These are phyloP conservation scores for Termitomyces eurrhizus DNA, from an alignment of 768 basidiomycete species.

Conservation along the genomic window DNA sequence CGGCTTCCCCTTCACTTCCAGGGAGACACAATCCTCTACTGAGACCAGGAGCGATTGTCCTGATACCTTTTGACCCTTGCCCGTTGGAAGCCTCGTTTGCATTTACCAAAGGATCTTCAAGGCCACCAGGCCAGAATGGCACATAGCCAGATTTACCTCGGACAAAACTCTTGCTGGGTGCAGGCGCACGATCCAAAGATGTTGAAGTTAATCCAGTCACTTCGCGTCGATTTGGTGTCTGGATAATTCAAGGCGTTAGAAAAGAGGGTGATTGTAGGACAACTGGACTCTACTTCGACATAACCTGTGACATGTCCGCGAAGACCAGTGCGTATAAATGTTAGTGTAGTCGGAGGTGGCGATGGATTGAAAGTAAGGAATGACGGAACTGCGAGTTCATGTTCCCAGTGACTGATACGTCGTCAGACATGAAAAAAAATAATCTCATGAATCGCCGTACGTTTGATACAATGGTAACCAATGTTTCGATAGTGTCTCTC, in stretches of 20 bases:
- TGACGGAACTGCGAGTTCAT: constrained; percentile 54
- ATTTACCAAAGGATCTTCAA: constrained; percentile 58
- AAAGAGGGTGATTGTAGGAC: background rate
- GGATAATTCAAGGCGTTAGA: constrained; percentile 2
- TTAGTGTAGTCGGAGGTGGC: constrained; percentile 68
- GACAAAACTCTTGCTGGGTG: constrained; percentile 76
- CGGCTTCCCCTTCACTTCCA: constrained; percentile 44
- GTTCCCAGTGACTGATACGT: constrained; percentile 65
- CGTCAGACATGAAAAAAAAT: constrained; percentile 12
- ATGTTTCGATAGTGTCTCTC: constrained; percentile 57
- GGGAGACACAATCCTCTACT: constrained; percentile 72
- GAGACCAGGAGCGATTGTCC: constrained; percentile 80
- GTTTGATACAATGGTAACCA: constrained; percentile 83
- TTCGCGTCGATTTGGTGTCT: constrained; percentile 56
- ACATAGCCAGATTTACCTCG: constrained; percentile 91
- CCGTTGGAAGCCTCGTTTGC: constrained; percentile 25
- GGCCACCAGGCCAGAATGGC: constrained; percentile 92
- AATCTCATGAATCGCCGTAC: constrained; percentile 42
- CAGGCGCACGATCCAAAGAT: constrained; percentile 81
- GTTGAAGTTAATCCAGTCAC: constrained; percentile 79
- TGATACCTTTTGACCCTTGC: constrained; percentile 42
- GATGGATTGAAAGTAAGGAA: constrained; percentile 65
- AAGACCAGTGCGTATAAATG: constrained; percentile 76
- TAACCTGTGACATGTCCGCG: constrained; percentile 80
- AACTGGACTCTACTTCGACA: constrained; percentile 53